Evolutionary conservation across 2,329 filamentous ascomycete species (phyloP).

Genomic region (Fusarium xylarioides): DNA sequence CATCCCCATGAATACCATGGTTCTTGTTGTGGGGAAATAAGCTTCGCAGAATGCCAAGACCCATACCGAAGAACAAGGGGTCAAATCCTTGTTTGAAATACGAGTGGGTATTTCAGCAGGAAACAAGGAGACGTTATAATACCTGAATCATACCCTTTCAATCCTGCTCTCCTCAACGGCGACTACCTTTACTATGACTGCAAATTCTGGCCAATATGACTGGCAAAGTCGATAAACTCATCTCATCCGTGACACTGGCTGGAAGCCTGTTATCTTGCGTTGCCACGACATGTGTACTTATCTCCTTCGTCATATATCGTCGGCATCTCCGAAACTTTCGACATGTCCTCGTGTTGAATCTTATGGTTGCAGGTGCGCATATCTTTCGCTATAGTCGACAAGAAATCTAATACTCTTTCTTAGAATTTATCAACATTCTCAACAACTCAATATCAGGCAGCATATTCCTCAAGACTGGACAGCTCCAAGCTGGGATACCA

Average conservation of each 20-base stretch:
- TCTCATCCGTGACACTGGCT: slow-evolving; percentile 37
- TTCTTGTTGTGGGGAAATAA: neutral
- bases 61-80: slow-evolving; percentile 4
- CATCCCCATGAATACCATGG: neutral
- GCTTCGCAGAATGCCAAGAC: slow-evolving; percentile 1
- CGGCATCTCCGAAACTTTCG: slow-evolving; percentile 37
- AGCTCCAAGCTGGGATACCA: slow-evolving; percentile 18
- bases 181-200: slow-evolving; percentile 3
- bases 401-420: neutral
- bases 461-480: slow-evolving; percentile 18
- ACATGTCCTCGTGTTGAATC: slow-evolving; percentile 36
- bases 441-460: slow-evolving; percentile 38
- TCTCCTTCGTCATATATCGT: slow-evolving; percentile 35
- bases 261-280: slow-evolving; percentile 35
- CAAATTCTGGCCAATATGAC: slow-evolving; percentile 10
- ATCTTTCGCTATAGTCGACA: no score
- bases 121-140: neutral
- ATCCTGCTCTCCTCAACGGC: neutral
- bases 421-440: slow-evolving; percentile 39
- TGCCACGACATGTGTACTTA: slow-evolving; percentile 33
- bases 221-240: slow-evolving; percentile 22
- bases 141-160: neutral
- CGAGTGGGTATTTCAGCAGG: neutral
- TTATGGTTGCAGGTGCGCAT: slow-evolving; percentile 36
- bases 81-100: slow-evolving; percentile 5